These are phyloP conservation scores for Ophiosphaerella narmari DNA, from an alignment of 2,329 filamentous ascomycete species.

Conservation along the genomic window DNA sequence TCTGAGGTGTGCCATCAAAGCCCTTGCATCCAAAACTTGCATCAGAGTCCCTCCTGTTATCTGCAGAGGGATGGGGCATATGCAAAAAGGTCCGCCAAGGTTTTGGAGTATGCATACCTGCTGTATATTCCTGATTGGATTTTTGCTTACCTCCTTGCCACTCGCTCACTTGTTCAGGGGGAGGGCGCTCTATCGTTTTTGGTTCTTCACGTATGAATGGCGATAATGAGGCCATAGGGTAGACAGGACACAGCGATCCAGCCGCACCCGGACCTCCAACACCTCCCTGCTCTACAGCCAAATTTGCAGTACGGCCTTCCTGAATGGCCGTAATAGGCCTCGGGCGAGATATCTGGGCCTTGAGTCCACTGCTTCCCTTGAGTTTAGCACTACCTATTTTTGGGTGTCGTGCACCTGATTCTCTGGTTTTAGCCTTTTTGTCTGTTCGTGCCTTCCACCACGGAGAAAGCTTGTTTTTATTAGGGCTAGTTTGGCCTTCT, in stretches of 20 bases:
- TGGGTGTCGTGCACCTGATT: not conserved
- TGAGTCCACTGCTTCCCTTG: conserved; percentile 1
- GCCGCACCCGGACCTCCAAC: conserved; percentile 19
- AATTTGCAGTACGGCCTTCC: conserved; percentile 10
- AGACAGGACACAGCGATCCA: too few relatives aligned
- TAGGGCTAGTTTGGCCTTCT: not conserved
- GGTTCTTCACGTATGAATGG: not conserved
- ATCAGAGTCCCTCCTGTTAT: conserved; percentile 18
- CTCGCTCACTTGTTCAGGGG: not conserved
- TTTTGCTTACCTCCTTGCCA: conserved; percentile 6
- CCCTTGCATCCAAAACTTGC: conserved; percentile 30
- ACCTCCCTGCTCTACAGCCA: conserved; percentile 16
- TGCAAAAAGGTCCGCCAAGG: not conserved
- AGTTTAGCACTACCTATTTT: too few relatives aligned
- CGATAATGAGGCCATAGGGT: not conserved
- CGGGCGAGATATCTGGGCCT: conserved; percentile 30
- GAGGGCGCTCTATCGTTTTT: not conserved
- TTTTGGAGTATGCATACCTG: not conserved
- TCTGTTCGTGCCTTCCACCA: conserved; percentile 8
- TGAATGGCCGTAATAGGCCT: conserved; percentile 13
- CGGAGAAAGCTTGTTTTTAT: not conserved
- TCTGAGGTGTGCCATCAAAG: not conserved
- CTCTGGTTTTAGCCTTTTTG: not conserved
- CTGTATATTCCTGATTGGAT: not conserved
- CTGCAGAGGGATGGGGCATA: not conserved